Conservation (phyloP, 805 yeast species). For the Candida khao-thaluensis region DNA sequence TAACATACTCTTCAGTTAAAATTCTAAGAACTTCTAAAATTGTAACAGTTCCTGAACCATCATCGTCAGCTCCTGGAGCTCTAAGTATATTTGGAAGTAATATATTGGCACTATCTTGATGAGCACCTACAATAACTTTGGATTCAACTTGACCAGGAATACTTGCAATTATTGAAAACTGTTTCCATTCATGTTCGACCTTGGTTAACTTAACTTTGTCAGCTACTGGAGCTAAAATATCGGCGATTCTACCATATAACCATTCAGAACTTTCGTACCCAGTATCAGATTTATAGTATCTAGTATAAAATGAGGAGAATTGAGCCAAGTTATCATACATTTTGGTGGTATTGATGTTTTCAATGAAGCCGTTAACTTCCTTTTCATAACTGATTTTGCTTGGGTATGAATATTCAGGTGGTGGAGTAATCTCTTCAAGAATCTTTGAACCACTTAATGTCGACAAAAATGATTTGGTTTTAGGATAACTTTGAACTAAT, state of each 20-base stretch:
- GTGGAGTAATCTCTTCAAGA: constrained; percentile 18
- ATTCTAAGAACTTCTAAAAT: constrained; percentile 72
- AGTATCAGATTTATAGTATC: constrained; percentile 71
- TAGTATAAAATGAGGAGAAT: constrained; percentile 68
- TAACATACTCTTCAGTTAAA: constrained; percentile 38
- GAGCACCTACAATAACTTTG: constrained; percentile 80
- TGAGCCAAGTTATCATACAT: constrained; percentile 56
- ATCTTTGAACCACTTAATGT: constrained; percentile 27
- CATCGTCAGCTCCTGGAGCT: constrained; percentile 96
- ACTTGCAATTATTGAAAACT: constrained; percentile 69
- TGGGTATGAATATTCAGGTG: constrained; percentile 53
- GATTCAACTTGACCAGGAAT: constrained; percentile 52
- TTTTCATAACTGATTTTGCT: constrained; percentile 31
- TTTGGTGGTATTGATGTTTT: constrained; percentile 43
- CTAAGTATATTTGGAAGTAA: constrained; percentile 63
- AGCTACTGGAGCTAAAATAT: constrained; percentile 30
- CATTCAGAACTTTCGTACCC: constrained; percentile 73
- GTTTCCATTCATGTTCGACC: constrained; percentile 73
- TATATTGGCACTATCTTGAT: constrained; percentile 80
- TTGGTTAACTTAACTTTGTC: constrained; percentile 39
- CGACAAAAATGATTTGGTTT: constrained; percentile 13
- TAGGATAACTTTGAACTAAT: constrained; percentile 10
- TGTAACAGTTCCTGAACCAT: constrained; percentile 85
- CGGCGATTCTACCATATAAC: constrained; percentile 53
- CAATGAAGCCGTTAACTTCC: constrained; percentile 41